Evolutionary conservation across 2,329 filamentous ascomycete genomes (phyloP), one percentile per base, ranked within the genome.

Genomic region (Capronia americana): DNA sequence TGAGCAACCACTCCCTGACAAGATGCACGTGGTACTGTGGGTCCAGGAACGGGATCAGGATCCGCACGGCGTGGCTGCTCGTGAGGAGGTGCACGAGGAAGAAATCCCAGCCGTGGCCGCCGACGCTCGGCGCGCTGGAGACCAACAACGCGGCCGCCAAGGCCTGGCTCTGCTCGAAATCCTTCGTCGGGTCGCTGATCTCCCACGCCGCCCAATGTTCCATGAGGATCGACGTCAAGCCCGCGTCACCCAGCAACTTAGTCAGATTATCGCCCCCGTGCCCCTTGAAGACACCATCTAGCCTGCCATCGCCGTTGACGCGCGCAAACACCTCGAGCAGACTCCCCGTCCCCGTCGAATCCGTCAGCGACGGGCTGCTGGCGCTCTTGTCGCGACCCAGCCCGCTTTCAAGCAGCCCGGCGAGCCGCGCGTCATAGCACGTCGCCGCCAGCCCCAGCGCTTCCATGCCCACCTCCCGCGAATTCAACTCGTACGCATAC

Each of bases 181-280:
- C 90, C 70, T 85, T 83, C n/a, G 84, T 83, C 0, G 91, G 89
- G 67, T 93, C 84, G 8, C 84, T 79, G 24, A 96, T 83, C 10
- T 84, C 82, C 93, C 93, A 97, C 2, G 90, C 89, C 71, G 96
- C 95, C 92, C 93, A 98, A 80, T 98, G 92, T 72, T 96, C 90
- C 54, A 97, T 78, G 17, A 97, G 81, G 57, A 70, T 69, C 14
- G 66, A 67, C 0, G 88, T 83, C 14, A 85, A 83, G 74, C 94
- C 90, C 60, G 90, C 86, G 66, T 90, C 81, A 41, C 85, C 79
- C 68, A 97, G 89, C 7, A 97, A 81, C 1, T 80, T 79, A 4
- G 87, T 83, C 59, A 96, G 82, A 72, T 95, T 92, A 41, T 84
- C 81, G 57, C 82, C 79, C 1, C 86, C 87, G 0, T 85, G 82